Base-by-base conservation (phyloP, 2,329 filamentous ascomycete genomes). In the Sarocladium strictum region DNA sequence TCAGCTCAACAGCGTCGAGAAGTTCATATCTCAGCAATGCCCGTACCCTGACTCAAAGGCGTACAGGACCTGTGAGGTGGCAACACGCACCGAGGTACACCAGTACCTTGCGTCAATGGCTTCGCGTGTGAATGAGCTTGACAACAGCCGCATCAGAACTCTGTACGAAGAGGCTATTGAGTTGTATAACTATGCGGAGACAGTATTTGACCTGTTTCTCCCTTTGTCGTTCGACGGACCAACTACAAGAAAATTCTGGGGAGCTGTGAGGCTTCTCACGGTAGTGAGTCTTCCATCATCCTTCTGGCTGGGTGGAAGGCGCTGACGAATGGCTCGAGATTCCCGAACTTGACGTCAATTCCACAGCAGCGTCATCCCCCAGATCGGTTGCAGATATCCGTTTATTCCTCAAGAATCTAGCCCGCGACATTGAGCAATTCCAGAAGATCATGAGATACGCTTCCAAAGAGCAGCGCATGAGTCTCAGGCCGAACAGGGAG, bases 181-280 rank as follows among this genome's bases (percentile, higher is more conserved):
- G 29, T 59, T 77, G 1, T 70, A 73, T 54, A 76, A 75, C 55
- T 66, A 65, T 27, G 68, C 69, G 1, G 69, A 75, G 33, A 56
- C 62, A 2, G 32, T 76, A 1, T 75, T 74, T 56, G 62, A 62
- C 7, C 70, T 76, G 35, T 78, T 77, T 55, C 62, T 77, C 7
- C 73, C 75, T 0, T 35, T 59, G 0, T 55, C 61, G 1, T 67
- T 68, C 21, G 60, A 68, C 9, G 69, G 67, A 0, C 67, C 72
- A 0, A 76, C 72, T 2, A 64, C 65, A 1, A 56, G 57, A 4
- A 76, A 73, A 54, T 77, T 69, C 53, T 78, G 74, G 75, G 75
- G 73, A 1, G 70, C 73, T n/a, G 37, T 74, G 0, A 62, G 62
- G 54, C 56, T 53, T 2, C 23, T 69, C 4, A 56, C 71, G 3